Evolutionary conservation across 1,284 basidiomycete genomes (phyloP).

Genomic region (Naganishia cerealis): DNA sequence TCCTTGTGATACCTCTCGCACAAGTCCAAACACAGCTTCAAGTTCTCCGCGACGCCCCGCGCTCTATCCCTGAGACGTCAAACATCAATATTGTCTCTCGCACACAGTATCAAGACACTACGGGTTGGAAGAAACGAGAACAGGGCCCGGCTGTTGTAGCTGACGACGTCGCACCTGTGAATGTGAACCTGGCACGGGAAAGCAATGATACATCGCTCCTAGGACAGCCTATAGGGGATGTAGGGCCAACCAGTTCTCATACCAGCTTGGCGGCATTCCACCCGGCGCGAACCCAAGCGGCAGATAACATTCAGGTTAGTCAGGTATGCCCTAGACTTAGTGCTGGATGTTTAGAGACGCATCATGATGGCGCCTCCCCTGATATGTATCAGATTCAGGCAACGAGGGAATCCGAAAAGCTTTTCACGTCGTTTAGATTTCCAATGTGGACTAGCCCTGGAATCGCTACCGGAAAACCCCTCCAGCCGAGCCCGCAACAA

Average conservation of each 20-base stretch:
- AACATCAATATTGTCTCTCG: not conserved
- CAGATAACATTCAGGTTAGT: no score
- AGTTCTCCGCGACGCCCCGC: not conserved
- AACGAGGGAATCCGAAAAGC: no score
- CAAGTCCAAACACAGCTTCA: constrained; percentile 66
- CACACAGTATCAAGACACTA: not conserved
- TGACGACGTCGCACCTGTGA: not conserved
- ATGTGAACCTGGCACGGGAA: not conserved
- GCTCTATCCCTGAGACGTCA: not conserved
- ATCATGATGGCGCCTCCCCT: no score
- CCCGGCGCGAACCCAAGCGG: no score
- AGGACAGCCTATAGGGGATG: not conserved
- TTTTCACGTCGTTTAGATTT: no score
- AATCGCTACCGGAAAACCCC: no score
- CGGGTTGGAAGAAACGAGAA: not conserved
- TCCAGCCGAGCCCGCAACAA: no score
- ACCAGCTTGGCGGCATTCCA: not conserved
- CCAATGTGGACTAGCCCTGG: no score
- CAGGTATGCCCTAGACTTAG: no score
- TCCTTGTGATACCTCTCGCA: constrained; percentile 84
- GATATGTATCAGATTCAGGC: no score
- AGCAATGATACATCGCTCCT: not conserved
- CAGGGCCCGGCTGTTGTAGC: not conserved
- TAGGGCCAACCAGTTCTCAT: not conserved
- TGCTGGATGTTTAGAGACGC: no score